Percentiles rank a stretch among this genome's conserved stretches.
These are phyloP conservation scores for Edaphochlamys debaryana DNA, from an alignment of 139 green algal genomes.

Conservation along the genomic window DNA sequence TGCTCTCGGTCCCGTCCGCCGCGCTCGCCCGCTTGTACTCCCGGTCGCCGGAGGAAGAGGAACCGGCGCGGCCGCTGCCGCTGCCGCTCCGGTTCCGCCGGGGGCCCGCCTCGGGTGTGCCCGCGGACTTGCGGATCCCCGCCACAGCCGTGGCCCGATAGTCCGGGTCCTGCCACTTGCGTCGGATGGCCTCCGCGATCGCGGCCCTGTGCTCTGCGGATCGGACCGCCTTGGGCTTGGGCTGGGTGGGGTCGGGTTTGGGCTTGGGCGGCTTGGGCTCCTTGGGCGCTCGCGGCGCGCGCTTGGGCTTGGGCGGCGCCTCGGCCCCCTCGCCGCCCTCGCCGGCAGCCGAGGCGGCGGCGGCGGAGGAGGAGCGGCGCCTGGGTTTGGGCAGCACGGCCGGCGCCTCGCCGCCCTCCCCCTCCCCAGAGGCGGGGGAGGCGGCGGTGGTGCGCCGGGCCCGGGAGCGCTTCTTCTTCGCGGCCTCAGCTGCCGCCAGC, in stretches of 20 bases:
- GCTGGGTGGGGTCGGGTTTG: not conserved
- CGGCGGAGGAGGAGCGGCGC: too few relatives aligned
- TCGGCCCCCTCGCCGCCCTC: not conserved
- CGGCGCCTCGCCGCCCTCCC: too few relatives aligned
- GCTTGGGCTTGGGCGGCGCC: not conserved
- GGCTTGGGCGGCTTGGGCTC: not conserved
- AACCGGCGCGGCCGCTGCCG: too few relatives aligned
- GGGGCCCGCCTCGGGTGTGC: too few relatives aligned
- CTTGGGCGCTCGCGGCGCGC: not conserved
- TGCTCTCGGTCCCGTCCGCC: too few relatives aligned
- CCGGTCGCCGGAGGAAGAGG: too few relatives aligned
- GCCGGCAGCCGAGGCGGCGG: too few relatives aligned
- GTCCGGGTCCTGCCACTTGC: constrained; percentile 57
- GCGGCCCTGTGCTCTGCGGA: constrained; percentile 14
- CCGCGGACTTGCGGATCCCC: constrained; percentile 27
- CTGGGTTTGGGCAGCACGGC: too few relatives aligned
- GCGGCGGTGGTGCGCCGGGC: too few relatives aligned
- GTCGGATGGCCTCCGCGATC: constrained; percentile 47
- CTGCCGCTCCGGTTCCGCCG: not conserved
- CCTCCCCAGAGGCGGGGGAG: too few relatives aligned
- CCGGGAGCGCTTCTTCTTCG: too few relatives aligned
- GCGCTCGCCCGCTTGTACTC: too few relatives aligned
- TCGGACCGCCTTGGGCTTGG: not conserved
- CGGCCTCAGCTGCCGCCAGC: not conserved
- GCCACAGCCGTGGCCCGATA: constrained; percentile 43